Percentiles rank a stretch among this genome's conserved stretches.
Evolutionary conservation across 257 asterid genomes (phyloP).

Genomic region (Misopates orontium): DNA sequence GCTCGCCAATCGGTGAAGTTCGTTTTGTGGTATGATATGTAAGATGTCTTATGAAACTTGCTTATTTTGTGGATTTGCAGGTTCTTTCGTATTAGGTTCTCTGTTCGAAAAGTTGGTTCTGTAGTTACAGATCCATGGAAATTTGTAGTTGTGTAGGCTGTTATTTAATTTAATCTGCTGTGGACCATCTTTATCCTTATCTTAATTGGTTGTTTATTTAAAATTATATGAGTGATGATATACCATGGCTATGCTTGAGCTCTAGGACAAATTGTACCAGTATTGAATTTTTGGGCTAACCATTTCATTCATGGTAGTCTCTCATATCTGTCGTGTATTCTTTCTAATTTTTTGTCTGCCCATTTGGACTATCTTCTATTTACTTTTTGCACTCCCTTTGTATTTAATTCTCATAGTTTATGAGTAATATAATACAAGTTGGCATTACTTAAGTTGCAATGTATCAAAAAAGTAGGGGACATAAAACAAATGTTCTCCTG

Average conservation of each 20-base stretch:
- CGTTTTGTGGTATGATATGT: conserved; percentile 30
- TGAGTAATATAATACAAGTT: conserved; percentile 9
- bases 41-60: conserved; percentile 32
- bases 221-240: conserved; percentile 12
- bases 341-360: neutral
- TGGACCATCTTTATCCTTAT: conserved; percentile 22
- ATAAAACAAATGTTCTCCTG: conserved; percentile 19
- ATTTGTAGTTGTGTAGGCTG: conserved; percentile 35
- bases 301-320: neutral
- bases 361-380: neutral
- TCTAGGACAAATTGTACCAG: neutral
- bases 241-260: conserved; percentile 4
- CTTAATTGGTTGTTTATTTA: conserved; percentile 11
- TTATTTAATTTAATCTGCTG: conserved; percentile 38
- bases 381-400: neutral
- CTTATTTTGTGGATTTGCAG: conserved; percentile 37
- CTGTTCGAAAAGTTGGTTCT: conserved; percentile 21
- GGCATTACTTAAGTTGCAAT: conserved; percentile 7
- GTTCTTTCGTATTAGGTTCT: conserved; percentile 33
- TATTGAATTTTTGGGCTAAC: conserved; percentile 10
- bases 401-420: too few species aligned
- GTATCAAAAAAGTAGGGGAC: neutral
- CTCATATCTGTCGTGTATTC: neutral
- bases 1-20: conserved; percentile 29
- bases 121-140: conserved; percentile 28